Percentiles rank a stretch among this genome's conserved stretches.
phyloP scores from a whole-genome alignment of 2,329 filamentous ascomycete genomes.

The Pleomassaria siparia region DNA sequence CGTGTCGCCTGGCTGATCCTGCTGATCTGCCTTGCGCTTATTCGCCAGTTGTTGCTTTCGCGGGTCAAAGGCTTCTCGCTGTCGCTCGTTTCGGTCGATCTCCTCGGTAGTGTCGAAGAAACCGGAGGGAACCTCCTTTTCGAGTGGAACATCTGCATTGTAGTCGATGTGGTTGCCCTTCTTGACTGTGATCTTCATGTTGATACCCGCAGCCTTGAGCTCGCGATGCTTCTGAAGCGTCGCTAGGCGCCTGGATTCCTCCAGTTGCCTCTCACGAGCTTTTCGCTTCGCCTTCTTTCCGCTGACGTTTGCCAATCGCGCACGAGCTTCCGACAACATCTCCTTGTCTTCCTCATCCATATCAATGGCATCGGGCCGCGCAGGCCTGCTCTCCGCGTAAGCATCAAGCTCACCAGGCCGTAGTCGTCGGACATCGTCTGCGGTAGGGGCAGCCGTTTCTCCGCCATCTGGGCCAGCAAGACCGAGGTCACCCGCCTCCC shows the following conservation, averaged over 20 bases:
- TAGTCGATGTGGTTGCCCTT: constrained; percentile 99
- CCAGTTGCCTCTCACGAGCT: constrained; percentile 90
- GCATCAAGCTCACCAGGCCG: constrained; percentile 93
- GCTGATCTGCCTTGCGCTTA: constrained; percentile 89
- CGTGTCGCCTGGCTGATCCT: constrained; percentile 74
- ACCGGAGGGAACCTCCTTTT: constrained; percentile 82
- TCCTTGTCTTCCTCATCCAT: constrained; percentile 99
- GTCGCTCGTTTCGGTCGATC: constrained; percentile 74
- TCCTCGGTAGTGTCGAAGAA: constrained; percentile 95
- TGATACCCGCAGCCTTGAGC: constrained; percentile 96
- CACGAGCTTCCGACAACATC: constrained; percentile 96
- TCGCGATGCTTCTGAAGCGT: constrained; percentile 93
- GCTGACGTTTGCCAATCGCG: constrained; percentile 94
- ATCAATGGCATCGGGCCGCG: constrained; percentile 93
- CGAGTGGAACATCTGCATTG: constrained; percentile 97
- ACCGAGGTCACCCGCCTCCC: constrained; percentile 77
- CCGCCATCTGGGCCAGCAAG: constrained; percentile 83
- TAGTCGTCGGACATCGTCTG: constrained; percentile 86
- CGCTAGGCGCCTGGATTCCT: constrained; percentile 88
- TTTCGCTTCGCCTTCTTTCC: constrained; percentile 99
- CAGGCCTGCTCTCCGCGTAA: constrained; percentile 96
- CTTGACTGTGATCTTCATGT: constrained; percentile 88
- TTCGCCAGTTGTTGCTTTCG: constrained; percentile 86
- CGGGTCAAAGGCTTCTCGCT: constrained; percentile 85
- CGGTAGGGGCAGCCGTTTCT: constrained; percentile 83